Conservation (phyloP, 139 green algal species). For the Medakamo hakoo region DNA sequence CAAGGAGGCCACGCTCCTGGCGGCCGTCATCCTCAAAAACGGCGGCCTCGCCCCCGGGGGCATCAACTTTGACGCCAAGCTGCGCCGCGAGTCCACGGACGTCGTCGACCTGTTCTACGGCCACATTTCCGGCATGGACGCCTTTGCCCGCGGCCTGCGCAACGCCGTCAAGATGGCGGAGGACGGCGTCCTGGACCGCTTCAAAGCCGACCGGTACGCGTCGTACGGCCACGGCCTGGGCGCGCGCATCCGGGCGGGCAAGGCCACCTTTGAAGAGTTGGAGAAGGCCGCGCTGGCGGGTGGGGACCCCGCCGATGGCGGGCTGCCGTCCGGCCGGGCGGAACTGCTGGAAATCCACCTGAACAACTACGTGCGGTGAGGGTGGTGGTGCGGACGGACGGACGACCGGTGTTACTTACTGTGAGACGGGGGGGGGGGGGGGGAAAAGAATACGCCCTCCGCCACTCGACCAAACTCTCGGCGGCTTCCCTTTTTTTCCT, state of each 20-base stretch:
- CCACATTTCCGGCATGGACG: slow-evolving; percentile 53
- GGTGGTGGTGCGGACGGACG: no score
- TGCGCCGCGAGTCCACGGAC: slow-evolving; percentile 39
- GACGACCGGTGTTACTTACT: no score
- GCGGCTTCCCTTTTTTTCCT: neutral
- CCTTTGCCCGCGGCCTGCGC: slow-evolving; percentile 42
- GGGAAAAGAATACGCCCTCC: no score
- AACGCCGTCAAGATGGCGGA: slow-evolving; percentile 33
- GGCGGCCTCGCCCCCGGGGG: slow-evolving; percentile 36
- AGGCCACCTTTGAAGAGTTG: slow-evolving; percentile 21
- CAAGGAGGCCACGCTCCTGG: slow-evolving; percentile 27
- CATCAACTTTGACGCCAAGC: slow-evolving; percentile 67
- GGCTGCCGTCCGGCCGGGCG: slow-evolving; percentile 13
- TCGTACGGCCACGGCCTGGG: slow-evolving; percentile 2
- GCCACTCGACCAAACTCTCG: no score
- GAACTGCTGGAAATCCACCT: slow-evolving; percentile 27
- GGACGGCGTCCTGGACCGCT: slow-evolving; percentile 11
- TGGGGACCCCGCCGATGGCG: slow-evolving; percentile 8
- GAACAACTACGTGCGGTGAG: slow-evolving; percentile 10
- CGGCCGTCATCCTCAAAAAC: slow-evolving; percentile 26
- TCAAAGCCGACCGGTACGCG: slow-evolving; percentile 12
- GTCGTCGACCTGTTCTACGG: slow-evolving; percentile 40
- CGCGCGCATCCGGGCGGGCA: slow-evolving; percentile 18
- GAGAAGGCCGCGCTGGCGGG: slow-evolving; percentile 14
- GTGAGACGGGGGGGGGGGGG: no score